Evolutionary conservation across 2,329 filamentous ascomycete species (phyloP).

Genomic region (Ceratocystis huliohia): DNA sequence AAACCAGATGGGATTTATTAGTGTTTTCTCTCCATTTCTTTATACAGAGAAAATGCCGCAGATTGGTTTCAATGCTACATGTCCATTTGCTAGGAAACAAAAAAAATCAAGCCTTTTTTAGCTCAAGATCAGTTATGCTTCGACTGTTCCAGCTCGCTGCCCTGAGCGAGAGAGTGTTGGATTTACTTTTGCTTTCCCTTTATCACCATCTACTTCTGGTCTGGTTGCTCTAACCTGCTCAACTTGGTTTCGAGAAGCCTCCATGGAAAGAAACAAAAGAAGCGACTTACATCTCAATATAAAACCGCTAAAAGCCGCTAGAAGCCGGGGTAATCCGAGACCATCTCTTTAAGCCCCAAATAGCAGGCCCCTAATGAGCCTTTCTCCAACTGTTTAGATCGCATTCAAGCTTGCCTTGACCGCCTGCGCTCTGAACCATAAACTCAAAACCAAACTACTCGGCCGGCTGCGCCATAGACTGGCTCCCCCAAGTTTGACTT

Average conservation of each 20-base stretch:
- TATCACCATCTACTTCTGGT: not conserved
- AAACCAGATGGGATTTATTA: not conserved
- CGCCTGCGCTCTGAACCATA: not conserved
- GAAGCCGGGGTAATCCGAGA: not conserved
- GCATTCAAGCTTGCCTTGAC: not conserved
- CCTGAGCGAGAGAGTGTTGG: not conserved
- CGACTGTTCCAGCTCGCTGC: not conserved
- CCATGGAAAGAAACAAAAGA: not conserved
- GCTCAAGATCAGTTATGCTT: not conserved
- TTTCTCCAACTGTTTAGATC: not conserved
- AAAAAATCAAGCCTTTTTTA: not conserved
- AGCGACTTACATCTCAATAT: not conserved
- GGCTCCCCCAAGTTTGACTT: not conserved
- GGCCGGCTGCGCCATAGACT: not conserved
- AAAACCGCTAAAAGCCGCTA: not conserved
- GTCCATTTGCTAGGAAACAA: not conserved
- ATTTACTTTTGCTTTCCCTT: not conserved
- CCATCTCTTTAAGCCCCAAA: not conserved
- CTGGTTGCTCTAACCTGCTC: not conserved
- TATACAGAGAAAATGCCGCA: not conserved
- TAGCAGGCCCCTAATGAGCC: not conserved
- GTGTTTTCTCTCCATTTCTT: not conserved
- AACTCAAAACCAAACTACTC: not conserved
- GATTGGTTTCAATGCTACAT: not conserved
- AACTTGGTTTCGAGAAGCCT: not conserved